A percentile compares a stretch with the other conserved stretches of the same genome.
phyloP scores from a whole-genome alignment of 306 rosid genomes.

The Fragaria nilgerrensis region DNA sequence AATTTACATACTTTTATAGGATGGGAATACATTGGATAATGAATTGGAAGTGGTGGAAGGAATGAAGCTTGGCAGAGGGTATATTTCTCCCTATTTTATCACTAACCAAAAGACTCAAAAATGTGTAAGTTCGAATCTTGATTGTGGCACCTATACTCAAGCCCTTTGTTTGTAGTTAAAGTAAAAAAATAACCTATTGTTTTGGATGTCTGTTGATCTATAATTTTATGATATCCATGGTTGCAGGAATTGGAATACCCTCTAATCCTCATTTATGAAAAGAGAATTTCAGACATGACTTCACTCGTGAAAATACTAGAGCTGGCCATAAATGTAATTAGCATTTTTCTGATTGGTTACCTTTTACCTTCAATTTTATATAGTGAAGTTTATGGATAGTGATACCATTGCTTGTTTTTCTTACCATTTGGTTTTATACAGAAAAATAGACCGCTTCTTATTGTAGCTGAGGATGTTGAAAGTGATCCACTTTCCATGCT shows the following conservation, averaged over 20 bases:
- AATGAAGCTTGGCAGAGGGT: conserved; percentile 86
- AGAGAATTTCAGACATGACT: conserved; percentile 80
- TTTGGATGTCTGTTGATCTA: neutral
- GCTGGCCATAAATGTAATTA: conserved; percentile 62
- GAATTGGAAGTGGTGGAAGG: conserved; percentile 98
- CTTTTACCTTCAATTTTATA: neutral
- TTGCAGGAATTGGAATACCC: conserved; percentile 90
- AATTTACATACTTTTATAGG: conserved; percentile 48
- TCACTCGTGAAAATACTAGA: conserved; percentile 70
- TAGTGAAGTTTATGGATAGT: neutral
- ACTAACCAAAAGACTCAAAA: conserved; percentile 81
- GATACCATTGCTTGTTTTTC: conserved; percentile 17
- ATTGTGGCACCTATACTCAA: conserved; percentile 6
- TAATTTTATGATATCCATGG: conserved; percentile 1
- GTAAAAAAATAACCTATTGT: conserved; percentile 4
- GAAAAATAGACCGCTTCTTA: conserved; percentile 76
- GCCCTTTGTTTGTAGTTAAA: neutral
- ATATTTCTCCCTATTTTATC: conserved; percentile 87
- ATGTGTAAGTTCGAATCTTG: conserved; percentile 62
- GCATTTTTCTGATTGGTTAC: conserved; percentile 21
- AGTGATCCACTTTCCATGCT: conserved; percentile 89
- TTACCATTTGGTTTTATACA: conserved; percentile 36
- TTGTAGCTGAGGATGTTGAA: conserved; percentile 96
- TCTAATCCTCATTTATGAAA: conserved; percentile 79
- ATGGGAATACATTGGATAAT: conserved; percentile 89